These are phyloP conservation scores for Leishmania mexicana DNA, from an alignment of 208 protist species.

Conservation along the genomic window DNA sequence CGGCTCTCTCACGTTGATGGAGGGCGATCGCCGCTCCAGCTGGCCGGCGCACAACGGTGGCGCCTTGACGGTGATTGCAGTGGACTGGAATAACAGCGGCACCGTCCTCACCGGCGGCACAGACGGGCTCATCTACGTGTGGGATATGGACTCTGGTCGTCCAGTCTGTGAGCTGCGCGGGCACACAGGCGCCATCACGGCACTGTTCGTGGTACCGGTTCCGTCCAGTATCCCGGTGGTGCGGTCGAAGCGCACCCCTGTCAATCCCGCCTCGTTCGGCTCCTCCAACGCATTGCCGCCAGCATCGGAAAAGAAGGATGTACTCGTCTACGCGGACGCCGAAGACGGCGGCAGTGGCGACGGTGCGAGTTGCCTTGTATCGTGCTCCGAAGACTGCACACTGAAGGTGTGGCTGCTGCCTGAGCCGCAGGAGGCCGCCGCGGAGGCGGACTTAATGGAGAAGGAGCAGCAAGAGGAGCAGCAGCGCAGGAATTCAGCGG, in stretches of 20 bases:
- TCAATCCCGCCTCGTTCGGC: background rate
- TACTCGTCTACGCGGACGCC: slow-evolving; percentile 36
- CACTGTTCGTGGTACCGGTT: slow-evolving; percentile 36
- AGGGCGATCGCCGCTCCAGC: slow-evolving; percentile 50
- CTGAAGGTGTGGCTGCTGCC: slow-evolving; percentile 77
- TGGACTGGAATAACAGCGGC: slow-evolving; percentile 30
- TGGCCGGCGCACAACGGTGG: slow-evolving; percentile 67
- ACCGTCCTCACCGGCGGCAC: slow-evolving; percentile 72
- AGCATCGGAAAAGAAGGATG: slow-evolving; percentile 32
- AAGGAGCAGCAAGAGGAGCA: slow-evolving; percentile 43
- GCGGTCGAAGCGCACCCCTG: slow-evolving; percentile 10
- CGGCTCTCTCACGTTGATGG: slow-evolving; percentile 65
- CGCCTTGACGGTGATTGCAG: slow-evolving; percentile 61
- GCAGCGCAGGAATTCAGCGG: slow-evolving; percentile 18
- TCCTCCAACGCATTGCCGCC: background rate
- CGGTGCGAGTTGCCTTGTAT: slow-evolving; percentile 42
- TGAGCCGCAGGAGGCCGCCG: slow-evolving; percentile 46
- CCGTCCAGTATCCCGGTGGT: slow-evolving; percentile 22
- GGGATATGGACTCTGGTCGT: slow-evolving; percentile 58
- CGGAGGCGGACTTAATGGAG: slow-evolving; percentile 36
- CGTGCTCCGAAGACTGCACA: slow-evolving; percentile 56
- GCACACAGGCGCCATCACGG: slow-evolving; percentile 66
- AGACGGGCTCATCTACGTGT: slow-evolving; percentile 75
- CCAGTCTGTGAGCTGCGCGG: slow-evolving; percentile 66
- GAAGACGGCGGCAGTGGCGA: slow-evolving; percentile 22